Conservation (phyloP, 164 flowering plant species). For the Vitis rotundifolia region DNA sequence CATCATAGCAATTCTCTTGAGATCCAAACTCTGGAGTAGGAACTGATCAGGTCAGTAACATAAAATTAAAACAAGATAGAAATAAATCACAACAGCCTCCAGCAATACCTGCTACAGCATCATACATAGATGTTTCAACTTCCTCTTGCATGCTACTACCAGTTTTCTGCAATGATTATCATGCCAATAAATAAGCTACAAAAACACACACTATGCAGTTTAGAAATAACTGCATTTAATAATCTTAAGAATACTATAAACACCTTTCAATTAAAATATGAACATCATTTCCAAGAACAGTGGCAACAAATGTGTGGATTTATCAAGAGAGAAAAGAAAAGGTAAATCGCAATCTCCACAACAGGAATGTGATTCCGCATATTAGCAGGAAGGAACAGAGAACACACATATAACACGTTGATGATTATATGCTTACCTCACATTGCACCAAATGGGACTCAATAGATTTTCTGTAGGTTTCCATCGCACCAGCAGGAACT, state of each 20-base stretch:
- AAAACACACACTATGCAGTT: neutral
- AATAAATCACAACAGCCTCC: neutral
- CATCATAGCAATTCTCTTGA: conserved; percentile 60
- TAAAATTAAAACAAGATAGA: conserved; percentile 2
- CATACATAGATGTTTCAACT: conserved; percentile 64
- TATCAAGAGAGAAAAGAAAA: neutral
- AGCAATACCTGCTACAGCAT: conserved; percentile 61
- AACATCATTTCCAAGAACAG: neutral
- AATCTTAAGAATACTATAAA: neutral
- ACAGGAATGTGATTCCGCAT: neutral
- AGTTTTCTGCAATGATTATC: conserved; percentile 48
- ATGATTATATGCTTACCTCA: conserved; percentile 47
- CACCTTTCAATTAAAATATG: neutral
- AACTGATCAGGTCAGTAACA: conserved; percentile 13
- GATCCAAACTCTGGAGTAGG: conserved; percentile 44
- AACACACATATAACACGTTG: conserved; percentile 1
- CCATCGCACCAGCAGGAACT: conserved; percentile 74
- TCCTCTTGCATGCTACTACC: conserved; percentile 63
- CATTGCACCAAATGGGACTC: conserved; percentile 53
- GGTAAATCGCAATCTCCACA: neutral
- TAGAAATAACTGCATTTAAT: neutral
- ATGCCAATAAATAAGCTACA: neutral
- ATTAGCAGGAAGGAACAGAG: neutral
- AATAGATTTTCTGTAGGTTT: conserved; percentile 66
- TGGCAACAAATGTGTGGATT: neutral